Conservation (phyloP, 2,329 filamentous ascomycete genomes). For the Stagonosporopsis tanaceti region DNA sequence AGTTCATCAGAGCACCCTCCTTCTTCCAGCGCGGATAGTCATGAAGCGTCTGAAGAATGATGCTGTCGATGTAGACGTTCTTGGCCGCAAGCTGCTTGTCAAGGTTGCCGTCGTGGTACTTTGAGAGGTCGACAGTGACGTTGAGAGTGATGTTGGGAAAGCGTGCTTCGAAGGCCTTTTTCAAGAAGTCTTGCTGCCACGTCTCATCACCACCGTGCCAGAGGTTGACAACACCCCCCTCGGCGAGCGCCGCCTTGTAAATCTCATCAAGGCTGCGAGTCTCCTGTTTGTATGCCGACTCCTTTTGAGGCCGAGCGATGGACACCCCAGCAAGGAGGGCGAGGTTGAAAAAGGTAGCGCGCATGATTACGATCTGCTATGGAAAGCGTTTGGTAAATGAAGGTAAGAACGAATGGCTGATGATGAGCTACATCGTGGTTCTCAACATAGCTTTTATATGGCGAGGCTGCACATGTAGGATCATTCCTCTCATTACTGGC, state of each 20-base stretch:
- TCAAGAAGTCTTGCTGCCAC: conserved; percentile 52
- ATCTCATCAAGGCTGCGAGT: conserved; percentile 60
- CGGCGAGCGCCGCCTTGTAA: conserved; percentile 58
- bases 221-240: conserved; percentile 56
- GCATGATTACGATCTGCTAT: conserved; percentile 1
- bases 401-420: not conserved
- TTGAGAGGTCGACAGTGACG: conserved; percentile 63
- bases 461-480: not conserved
- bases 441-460: not conserved
- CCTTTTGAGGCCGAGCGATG: conserved; percentile 1
- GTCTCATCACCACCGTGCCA: conserved; percentile 61
- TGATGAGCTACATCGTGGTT: not conserved
- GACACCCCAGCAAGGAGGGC: not conserved
- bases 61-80: conserved; percentile 53
- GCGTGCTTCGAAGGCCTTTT: conserved; percentile 54
- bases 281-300: conserved; percentile 39
- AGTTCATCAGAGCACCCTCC: conserved; percentile 58
- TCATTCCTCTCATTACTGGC: not conserved
- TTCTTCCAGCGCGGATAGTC: conserved; percentile 62
- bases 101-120: conserved; percentile 60
- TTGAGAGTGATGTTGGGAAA: conserved; percentile 63
- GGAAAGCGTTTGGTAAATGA: not conserved
- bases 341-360: conserved; percentile 1
- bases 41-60: conserved; percentile 60
- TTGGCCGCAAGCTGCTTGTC: conserved; percentile 55